These are phyloP conservation scores for Pseudocercospora cruenta DNA, from an alignment of 2,329 filamentous ascomycete genomes.

Conservation along the genomic window DNA sequence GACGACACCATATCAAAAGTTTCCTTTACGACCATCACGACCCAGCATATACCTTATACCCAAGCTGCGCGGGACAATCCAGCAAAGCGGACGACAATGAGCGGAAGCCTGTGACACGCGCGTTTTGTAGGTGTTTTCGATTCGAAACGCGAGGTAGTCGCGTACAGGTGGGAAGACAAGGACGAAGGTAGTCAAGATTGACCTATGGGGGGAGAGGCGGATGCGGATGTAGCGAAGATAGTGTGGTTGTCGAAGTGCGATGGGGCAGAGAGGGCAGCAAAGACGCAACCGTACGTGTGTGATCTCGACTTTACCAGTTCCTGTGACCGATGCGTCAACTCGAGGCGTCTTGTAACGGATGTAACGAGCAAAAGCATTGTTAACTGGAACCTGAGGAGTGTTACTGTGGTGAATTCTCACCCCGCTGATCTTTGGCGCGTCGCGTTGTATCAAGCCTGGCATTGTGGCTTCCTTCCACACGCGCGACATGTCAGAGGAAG, in stretches of 20 bases:
- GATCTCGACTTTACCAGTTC: conserved; percentile 7
- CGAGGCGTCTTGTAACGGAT: conserved; percentile 4
- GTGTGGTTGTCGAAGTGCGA: conserved; percentile 29
- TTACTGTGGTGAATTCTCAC: background rate
- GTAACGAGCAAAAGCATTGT: conserved; percentile 10
- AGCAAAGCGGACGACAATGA: conserved; percentile 26
- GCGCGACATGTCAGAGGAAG: conserved; percentile 6
- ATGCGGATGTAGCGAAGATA: conserved; percentile 26
- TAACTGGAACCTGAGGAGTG: background rate
- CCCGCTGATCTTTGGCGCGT: background rate
- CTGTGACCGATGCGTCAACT: conserved; percentile 1
- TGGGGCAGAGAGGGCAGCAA: background rate
- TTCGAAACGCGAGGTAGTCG: conserved; percentile 12
- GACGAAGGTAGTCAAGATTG: conserved; percentile 32
- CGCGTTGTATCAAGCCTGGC: background rate
- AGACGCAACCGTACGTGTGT: conserved; percentile 1
- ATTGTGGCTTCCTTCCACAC: background rate
- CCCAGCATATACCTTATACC: conserved; percentile 35
- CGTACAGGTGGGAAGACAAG: conserved; percentile 12
- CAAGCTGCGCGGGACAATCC: conserved; percentile 23
- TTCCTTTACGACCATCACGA: conserved; percentile 37
- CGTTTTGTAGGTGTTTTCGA: conserved; percentile 30
- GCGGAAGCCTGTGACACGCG: conserved; percentile 28
- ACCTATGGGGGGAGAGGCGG: conserved; percentile 22
- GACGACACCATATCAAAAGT: conserved; percentile 31